Base-by-base conservation (phyloP, 2,329 filamentous ascomycete genomes). In the Talaromyces funiculosus region DNA sequence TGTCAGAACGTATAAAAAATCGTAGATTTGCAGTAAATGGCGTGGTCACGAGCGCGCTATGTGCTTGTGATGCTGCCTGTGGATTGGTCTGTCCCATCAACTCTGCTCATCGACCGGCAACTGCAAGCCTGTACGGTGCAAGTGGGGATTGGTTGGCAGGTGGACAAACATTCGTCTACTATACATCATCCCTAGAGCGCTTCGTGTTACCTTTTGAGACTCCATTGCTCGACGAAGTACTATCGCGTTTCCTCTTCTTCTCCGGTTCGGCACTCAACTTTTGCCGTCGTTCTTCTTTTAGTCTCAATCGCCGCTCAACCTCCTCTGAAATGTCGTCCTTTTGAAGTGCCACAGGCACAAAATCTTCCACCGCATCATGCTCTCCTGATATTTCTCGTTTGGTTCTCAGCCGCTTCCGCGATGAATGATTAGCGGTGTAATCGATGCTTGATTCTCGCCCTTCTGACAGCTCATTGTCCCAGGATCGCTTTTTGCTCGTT, bases 321-420 rank as follows among this genome's bases (percentile, higher is more conserved):
- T 78, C 77, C 10, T 70, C 73, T 3, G 77, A 77, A 51, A 79
- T 79, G 61, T 79, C 77, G 57, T 79, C 77, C 24, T 72, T 74
- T 40, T 75, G 73, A 16, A 72, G 51, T n/a, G 69, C 65, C 0
- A 67, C 62, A 0, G 71, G 66, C 6, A 65, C 64, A 33, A 60
- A 63, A 37, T 66, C 62, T 38, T 65, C 61, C 16, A 68, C 61
- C 22, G 72, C 67, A n/a, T 67, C 69, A 26, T 71, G 62, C 12
- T 22, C 53, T 26, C 67, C 67, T 1, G 66, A 53, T 7, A 64
- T 62, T 12, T 61, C 42, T 33, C 65, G 57, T 22, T 67, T 66
- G 6, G 64, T 61, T 18, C 65, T 66, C 59, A 70, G 71, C 3
- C 66, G 67, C 49, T 69, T 71, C 8, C 60, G 64, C 22, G 57